A percentile compares a stretch with the other conserved stretches of the same genome.
These are phyloP conservation scores for Taphrina pruni DNA, from an alignment of 1,139 yeast genomes.

Conservation along the genomic window DNA sequence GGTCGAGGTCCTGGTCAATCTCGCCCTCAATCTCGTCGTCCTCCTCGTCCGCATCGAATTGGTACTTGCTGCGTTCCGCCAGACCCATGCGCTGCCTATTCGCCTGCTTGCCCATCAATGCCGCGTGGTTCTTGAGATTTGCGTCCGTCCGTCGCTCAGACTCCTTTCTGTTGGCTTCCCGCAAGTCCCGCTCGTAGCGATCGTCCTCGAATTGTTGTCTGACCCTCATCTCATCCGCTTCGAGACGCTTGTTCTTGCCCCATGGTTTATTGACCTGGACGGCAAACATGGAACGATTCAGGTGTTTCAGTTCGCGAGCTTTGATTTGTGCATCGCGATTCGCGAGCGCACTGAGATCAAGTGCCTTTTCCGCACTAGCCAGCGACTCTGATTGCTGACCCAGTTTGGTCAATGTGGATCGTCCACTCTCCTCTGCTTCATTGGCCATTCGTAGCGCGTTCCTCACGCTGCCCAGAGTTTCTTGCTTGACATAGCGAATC, in stretches of 20 bases:
- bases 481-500: slow-evolving; percentile 83
- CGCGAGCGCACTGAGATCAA: slow-evolving; percentile 80
- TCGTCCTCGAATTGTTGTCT: slow-evolving; percentile 71
- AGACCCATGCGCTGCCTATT: slow-evolving; percentile 46
- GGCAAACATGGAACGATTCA: slow-evolving; percentile 81
- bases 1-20: slow-evolving; percentile 62
- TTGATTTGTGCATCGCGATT: slow-evolving; percentile 82
- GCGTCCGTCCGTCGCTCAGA: slow-evolving; percentile 60
- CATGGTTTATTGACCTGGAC: slow-evolving; percentile 68
- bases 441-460: slow-evolving; percentile 87
- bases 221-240: slow-evolving; percentile 75
- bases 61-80: slow-evolving; percentile 57
- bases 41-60: slow-evolving; percentile 65
- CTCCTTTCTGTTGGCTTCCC: slow-evolving; percentile 57
- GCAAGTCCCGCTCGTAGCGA: slow-evolving; percentile 49
- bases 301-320: slow-evolving; percentile 76
- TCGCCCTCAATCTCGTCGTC: slow-evolving; percentile 68
- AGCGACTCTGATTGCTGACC: slow-evolving; percentile 86
- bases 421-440: slow-evolving; percentile 89
- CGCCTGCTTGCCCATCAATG: slow-evolving; percentile 47
- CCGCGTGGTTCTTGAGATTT: slow-evolving; percentile 49
- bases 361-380: slow-evolving; percentile 76
- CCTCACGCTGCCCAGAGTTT: slow-evolving; percentile 82
- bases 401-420: slow-evolving; percentile 86
- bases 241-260: slow-evolving; percentile 55